Conservation (phyloP, 2,329 filamentous ascomycete species). For the Fusarium humuli region DNA sequence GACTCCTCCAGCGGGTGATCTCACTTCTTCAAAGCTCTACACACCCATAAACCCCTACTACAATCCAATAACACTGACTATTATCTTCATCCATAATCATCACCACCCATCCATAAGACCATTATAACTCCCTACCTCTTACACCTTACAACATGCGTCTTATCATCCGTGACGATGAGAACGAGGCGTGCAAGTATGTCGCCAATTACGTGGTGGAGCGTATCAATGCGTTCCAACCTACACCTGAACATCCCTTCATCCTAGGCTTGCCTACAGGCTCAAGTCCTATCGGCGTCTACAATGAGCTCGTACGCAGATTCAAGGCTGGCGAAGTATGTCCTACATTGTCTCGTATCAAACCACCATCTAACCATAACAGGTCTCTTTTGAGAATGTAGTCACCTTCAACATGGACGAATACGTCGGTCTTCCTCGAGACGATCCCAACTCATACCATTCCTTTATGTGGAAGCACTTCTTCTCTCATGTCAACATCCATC, state of each 20-base stretch:
- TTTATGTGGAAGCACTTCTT: constrained; percentile 97
- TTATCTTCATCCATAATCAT: constrained; percentile 5
- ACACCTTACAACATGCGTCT: constrained; percentile 72
- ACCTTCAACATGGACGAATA: constrained; percentile 98
- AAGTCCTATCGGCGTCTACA: constrained; percentile 82
- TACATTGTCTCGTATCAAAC: constrained; percentile 15
- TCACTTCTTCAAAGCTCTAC: constrained; percentile 2
- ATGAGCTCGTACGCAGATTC: constrained; percentile 76
- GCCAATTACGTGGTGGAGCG: constrained; percentile 86
- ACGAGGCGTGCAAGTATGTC: constrained; percentile 78
- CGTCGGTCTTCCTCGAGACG: constrained; percentile 83
- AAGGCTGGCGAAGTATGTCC: constrained; percentile 69
- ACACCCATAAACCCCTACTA: not conserved
- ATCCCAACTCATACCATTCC: constrained; percentile 87
- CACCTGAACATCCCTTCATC: constrained; percentile 79
- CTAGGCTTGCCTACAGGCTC: constrained; percentile 87
- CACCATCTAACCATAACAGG: constrained; percentile 54
- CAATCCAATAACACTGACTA: not conserved
- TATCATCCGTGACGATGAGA: constrained; percentile 81
- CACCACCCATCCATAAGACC: constrained; percentile 18
- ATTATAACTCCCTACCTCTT: constrained; percentile 33
- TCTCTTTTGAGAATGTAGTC: constrained; percentile 89
- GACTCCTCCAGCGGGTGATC: constrained; percentile 18
- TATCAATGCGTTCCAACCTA: constrained; percentile 81
- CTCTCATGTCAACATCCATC: constrained; percentile 83